phyloP scores from a whole-genome alignment of 768 basidiomycete species.

The Russula foetens region DNA sequence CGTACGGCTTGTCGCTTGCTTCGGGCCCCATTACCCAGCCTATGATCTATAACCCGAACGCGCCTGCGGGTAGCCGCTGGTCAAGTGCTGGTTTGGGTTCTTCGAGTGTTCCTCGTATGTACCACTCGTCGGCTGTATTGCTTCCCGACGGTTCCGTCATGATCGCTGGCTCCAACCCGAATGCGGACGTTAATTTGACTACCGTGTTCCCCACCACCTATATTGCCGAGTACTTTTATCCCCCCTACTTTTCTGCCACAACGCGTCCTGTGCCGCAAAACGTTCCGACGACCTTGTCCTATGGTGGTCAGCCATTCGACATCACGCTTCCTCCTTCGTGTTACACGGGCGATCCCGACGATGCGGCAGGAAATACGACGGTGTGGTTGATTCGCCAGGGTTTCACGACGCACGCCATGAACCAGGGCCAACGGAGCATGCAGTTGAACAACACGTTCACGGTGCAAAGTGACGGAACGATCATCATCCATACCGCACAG shows the following conservation, averaged over 20 bases:
- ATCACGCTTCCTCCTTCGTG: neutral
- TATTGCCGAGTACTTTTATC: neutral
- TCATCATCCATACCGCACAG: neutral
- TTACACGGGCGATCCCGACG: neutral
- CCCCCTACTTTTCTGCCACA: neutral
- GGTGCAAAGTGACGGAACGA: neutral
- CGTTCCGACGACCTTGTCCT: neutral
- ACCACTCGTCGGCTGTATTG: neutral
- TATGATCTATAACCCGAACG: constrained; percentile 2
- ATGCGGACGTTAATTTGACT: neutral
- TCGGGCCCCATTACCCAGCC: neutral
- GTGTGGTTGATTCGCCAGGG: constrained; percentile 2
- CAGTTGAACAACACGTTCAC: neutral
- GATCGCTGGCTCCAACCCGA: constrained; percentile 5
- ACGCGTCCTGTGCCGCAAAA: neutral
- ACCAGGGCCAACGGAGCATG: constrained; percentile 4
- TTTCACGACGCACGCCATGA: constrained; percentile 5
- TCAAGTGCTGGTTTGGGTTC: neutral
- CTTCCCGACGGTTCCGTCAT: constrained; percentile 5
- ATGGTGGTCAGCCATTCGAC: neutral
- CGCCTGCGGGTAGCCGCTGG: neutral
- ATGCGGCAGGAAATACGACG: neutral
- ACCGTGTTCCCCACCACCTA: neutral
- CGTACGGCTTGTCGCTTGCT: neutral
- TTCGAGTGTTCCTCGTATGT: neutral